Evolutionary conservation across 495 filamentous ascomycete species (phyloP).

Genomic region (Podospora pseudoanserina): DNA sequence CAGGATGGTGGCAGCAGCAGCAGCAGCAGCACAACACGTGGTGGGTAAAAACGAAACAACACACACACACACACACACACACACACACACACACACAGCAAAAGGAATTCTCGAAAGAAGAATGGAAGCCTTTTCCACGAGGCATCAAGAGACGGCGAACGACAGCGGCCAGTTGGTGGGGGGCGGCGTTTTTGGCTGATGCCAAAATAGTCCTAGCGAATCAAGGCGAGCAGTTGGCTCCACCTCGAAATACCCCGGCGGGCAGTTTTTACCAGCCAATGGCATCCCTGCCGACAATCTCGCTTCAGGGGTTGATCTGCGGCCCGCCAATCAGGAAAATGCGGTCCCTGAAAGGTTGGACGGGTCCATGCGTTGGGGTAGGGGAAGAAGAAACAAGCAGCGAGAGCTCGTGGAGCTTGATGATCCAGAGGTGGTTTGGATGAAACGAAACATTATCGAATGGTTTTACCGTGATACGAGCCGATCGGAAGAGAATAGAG

Average conservation of each 20-base stretch:
- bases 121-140: conserved; percentile 2
- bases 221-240: not conserved
- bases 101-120: not conserved
- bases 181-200: not conserved
- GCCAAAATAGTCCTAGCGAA: conserved; percentile 1
- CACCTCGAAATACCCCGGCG: conserved; percentile 1
- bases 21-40: not conserved
- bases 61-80: not conserved
- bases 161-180: not conserved
- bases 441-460: not conserved
- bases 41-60: not conserved
- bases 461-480: not conserved
- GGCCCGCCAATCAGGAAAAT: conserved; percentile 21
- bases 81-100: not conserved
- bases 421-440: not conserved
- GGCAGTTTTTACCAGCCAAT: conserved; percentile 18
- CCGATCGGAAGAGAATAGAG: not conserved
- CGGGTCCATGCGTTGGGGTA: conserved; percentile 2
- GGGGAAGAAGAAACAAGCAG: not conserved
- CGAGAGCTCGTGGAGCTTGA: not conserved
- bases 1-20: not conserved
- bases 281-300: conserved; percentile 24
- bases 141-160: not conserved
- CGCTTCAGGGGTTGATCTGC: conserved; percentile 20
- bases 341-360: conserved; percentile 23